Evolutionary conservation across 495 filamentous ascomycete genomes (phyloP), one percentile per base, ranked within the genome.

Genomic region (Aspergillus bridgeri): DNA sequence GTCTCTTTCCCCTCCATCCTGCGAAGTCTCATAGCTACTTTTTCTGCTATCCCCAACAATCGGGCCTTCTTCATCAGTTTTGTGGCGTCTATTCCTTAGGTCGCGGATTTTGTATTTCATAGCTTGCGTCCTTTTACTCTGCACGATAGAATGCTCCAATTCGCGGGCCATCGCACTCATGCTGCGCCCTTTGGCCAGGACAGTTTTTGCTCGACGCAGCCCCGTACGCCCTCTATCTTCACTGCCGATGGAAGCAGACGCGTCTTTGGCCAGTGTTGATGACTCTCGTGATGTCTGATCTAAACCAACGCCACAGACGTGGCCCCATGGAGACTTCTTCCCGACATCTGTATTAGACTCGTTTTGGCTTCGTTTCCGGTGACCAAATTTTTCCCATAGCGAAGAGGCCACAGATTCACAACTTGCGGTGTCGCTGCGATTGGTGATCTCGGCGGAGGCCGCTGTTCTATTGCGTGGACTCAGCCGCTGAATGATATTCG

Each of bases 371-470:
- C 48, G 58, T 24, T 53, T 63, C 38, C 63, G 58, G 17, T 65
- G 60, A 57, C 58, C 54, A 29, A 70, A 61, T 52, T 66, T 68
- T 15, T 60, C 59, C 29, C 72, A 61, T 21, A 74, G 64, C 38
- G 71, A 68, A 27, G 56, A 66, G 21, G 67, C 62, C 21, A 59
- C 25, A 19, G 59, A 64, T 18, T 54, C 51, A 53, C 47, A 42
- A 55, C 59, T 59, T 15, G 42, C 47, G 15, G 51, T 45, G 23
- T 61, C 58, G 24, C 53, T 59, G 7, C 42, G n/a, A 45, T 60
- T 54, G 21, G 60, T 56, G 18, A 66, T 49, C 19, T 63, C 58
- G 21, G 53, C 52, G 2, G 38, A 33, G 15, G 60, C 43, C 24
- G 33, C 13, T 15, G 33, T 13, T 11, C 33, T 38, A 38, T 38